phyloP scores from a whole-genome alignment of 768 basidiomycete genomes.

The Lentinula guzmanii region DNA sequence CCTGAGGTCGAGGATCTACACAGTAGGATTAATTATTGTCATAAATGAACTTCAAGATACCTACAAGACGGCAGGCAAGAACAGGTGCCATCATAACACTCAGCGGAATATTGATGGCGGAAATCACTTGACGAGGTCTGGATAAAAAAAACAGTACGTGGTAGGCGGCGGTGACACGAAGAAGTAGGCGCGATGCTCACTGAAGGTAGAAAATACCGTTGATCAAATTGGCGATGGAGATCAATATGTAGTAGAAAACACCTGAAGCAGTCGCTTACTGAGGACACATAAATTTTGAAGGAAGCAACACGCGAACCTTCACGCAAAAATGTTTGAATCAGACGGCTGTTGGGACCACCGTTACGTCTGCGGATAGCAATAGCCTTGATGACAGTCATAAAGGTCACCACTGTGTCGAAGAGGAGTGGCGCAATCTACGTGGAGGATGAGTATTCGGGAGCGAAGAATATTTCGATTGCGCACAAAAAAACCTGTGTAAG shows the following conservation, averaged over 20 bases:
- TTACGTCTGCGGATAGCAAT: slow-evolving; percentile 70
- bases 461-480: not conserved
- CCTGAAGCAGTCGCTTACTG: slow-evolving; percentile 30
- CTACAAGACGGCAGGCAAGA: slow-evolving; percentile 71
- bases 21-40: not conserved
- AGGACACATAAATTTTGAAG: not conserved
- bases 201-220: slow-evolving; percentile 87
- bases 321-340: slow-evolving; percentile 80
- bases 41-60: slow-evolving; percentile 12
- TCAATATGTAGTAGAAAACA: slow-evolving; percentile 80
- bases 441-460: not conserved
- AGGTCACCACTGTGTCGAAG: slow-evolving; percentile 76
- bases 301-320: slow-evolving; percentile 44
- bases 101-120: slow-evolving; percentile 78
- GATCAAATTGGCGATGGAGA: slow-evolving; percentile 83
- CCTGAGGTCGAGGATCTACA: slow-evolving; percentile 73
- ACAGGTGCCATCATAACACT: slow-evolving; percentile 81
- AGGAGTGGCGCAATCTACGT: slow-evolving; percentile 73
- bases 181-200: slow-evolving; percentile 30
- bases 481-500: slow-evolving; percentile 48
- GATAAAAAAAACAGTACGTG: not conserved
- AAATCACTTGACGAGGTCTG: slow-evolving; percentile 77
- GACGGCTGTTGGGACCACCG: slow-evolving; percentile 69
- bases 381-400: slow-evolving; percentile 78
- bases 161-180: slow-evolving; percentile 8